phyloP scores from a whole-genome alignment of 2,329 filamentous ascomycete species.

The Teratosphaeria nubilosa region DNA sequence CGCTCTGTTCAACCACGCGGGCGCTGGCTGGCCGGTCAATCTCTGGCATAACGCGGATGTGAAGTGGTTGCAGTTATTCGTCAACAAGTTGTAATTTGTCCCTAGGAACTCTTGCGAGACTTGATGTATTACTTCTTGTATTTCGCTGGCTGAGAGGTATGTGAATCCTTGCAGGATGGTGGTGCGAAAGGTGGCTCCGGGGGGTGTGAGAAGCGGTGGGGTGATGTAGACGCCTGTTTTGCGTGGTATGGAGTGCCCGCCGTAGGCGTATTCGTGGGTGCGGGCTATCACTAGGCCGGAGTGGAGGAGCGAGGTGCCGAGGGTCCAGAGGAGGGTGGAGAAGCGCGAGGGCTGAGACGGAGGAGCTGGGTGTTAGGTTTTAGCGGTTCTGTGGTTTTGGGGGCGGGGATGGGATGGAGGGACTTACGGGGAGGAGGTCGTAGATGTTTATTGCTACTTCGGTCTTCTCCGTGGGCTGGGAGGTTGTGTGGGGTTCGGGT shows the following conservation, averaged over 20 bases:
- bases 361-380: constrained; percentile 6
- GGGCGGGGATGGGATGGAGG: background rate
- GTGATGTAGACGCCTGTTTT: constrained; percentile 79
- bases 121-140: constrained; percentile 57
- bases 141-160: constrained; percentile 53
- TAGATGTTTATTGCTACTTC: constrained; percentile 29
- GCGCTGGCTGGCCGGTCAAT: constrained; percentile 60
- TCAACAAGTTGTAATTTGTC: constrained; percentile 69
- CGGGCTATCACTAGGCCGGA: constrained; percentile 70
- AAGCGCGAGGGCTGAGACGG: constrained; percentile 55
- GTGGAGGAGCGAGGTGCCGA: constrained; percentile 70
- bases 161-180: constrained; percentile 74
- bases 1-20: constrained; percentile 70
- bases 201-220: constrained; percentile 56
- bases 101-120: constrained; percentile 66
- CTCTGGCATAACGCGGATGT: constrained; percentile 65
- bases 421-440: constrained; percentile 26
- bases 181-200: constrained; percentile 65
- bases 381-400: constrained; percentile 2
- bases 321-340: constrained; percentile 65
- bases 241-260: constrained; percentile 62
- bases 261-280: constrained; percentile 73
- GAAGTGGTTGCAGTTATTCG: constrained; percentile 83
- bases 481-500: constrained; percentile 5
- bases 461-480: constrained; percentile 13